Evolutionary conservation across 441 rosid genomes (phyloP), one percentile per base, ranked within the genome.

Genomic region (Erodium chrysanthum): DNA sequence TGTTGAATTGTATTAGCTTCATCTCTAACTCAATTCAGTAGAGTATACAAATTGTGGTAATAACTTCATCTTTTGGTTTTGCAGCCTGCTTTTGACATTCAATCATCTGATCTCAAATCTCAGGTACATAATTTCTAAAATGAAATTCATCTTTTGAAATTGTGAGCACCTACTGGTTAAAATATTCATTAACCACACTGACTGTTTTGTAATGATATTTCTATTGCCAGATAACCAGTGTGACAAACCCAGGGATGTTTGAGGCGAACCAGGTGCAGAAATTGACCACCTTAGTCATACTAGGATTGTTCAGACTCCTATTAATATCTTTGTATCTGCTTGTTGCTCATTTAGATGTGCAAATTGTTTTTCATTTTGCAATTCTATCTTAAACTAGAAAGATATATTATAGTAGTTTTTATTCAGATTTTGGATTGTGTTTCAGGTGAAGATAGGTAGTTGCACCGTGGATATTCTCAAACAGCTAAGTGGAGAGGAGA

Each of bases 401-500:
- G n/a, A n/a, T n/a, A n/a, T n/a, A n/a, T n/a, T n/a, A 62, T 27
- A 4, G 33, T 3, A 21, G 29, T 68, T 65, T 64, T 64, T 35
- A 22, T 18, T 66, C 60, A 73, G 20, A 67, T 68, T 71, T 52
- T 66, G 64, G 61, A 14, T 22, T 59, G 64, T 29, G 21, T 80
- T 74, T 80, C 88, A 95, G 99, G 90, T 95, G 74, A 85, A 83
- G 84, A 82, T 90, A 68, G 91, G 92, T 66, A 88, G 98, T 70
- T 95, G 96, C 84, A 82, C 96, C 0, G 96, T 92, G 73, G 96
- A 92, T 75, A 80, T 95, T 70, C 84, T 95, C 59, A 92, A 86
- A 79, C 97, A 95, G 58, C 90, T 92, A 11, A 87, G 98, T 29
- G 86, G 87, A 44, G 99, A 95, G 71, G 98, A 95, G 84, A 70